Conservation (phyloP, 495 filamentous ascomycete genomes). For the Hapsidospora chrysogenum region DNA sequence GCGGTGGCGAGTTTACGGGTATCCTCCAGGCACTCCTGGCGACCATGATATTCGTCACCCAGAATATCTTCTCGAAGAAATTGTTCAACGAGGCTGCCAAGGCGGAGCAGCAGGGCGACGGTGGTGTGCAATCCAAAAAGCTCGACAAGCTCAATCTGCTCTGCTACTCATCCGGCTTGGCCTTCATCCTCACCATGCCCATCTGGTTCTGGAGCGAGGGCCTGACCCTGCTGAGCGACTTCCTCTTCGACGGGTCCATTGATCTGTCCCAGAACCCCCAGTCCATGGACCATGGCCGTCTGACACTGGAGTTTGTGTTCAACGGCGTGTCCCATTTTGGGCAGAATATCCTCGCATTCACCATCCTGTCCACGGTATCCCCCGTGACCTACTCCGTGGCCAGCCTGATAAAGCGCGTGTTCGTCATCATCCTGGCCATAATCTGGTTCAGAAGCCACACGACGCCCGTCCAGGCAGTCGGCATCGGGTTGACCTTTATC, state of each 20-base stretch:
- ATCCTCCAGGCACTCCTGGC: conserved; percentile 74
- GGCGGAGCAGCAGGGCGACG: conserved; percentile 52
- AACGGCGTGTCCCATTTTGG: conserved; percentile 95
- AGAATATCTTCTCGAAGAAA: conserved; percentile 97
- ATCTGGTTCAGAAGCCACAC: conserved; percentile 89
- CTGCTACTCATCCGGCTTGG: conserved; percentile 86
- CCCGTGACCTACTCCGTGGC: conserved; percentile 97
- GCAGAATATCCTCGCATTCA: conserved; percentile 89
- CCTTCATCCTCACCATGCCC: conserved; percentile 78
- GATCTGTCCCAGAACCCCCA: conserved; percentile 41
- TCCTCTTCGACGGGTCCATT: conserved; percentile 49
- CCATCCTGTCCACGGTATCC: conserved; percentile 77
- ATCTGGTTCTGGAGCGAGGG: conserved; percentile 92
- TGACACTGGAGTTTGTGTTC: conserved; percentile 79
- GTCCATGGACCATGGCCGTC: conserved; percentile 60
- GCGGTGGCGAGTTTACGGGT: conserved; percentile 63
- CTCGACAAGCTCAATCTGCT: conserved; percentile 94
- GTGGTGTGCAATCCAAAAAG: conserved; percentile 40
- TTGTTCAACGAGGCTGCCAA: conserved; percentile 92
- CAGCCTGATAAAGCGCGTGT: conserved; percentile 87
- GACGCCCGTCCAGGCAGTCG: conserved; percentile 63
- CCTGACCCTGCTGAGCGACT: conserved; percentile 53
- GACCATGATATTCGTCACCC: conserved; percentile 88
- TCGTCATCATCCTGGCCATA: conserved; percentile 89
- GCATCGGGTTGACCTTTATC: conserved; percentile 77